Evolutionary conservation across 768 basidiomycete species (phyloP).

Genomic region (Russula foetens): DNA sequence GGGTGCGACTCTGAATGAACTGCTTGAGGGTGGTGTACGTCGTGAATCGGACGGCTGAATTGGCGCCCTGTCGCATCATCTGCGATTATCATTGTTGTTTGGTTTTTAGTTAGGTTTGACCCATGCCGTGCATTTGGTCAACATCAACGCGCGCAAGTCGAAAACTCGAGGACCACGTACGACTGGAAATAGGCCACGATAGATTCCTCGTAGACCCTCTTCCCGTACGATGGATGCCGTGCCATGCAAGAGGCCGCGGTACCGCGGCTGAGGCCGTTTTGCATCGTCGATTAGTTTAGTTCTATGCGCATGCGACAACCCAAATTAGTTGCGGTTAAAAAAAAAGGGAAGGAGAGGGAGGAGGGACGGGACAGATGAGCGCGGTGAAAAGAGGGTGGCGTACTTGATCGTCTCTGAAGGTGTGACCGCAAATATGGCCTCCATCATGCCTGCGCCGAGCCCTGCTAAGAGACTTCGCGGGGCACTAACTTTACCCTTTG

Average conservation of each 20-base stretch:
- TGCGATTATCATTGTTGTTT: conserved; percentile 28
- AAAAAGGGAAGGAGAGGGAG: background rate
- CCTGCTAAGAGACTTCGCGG: conserved; percentile 76
- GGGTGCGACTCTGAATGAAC: conserved; percentile 75
- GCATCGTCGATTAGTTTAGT: conserved; percentile 97
- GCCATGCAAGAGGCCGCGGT: conserved; percentile 82
- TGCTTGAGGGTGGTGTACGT: conserved; percentile 93
- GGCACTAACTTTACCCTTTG: conserved; percentile 84
- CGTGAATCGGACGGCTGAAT: conserved; percentile 93
- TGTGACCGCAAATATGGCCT: conserved; percentile 91
- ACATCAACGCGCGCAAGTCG: background rate
- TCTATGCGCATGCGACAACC: conserved; percentile 35
- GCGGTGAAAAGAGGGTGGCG: conserved; percentile 22
- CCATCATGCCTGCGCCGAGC: conserved; percentile 82
- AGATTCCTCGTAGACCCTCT: conserved; percentile 80
- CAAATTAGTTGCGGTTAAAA: background rate
- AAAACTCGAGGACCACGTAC: conserved; percentile 40
- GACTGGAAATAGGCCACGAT: conserved; percentile 89
- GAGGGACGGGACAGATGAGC: background rate
- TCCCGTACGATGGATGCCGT: conserved; percentile 69
- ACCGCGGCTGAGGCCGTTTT: conserved; percentile 76
- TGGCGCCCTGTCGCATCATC: conserved; percentile 98
- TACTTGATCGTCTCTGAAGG: conserved; percentile 99
- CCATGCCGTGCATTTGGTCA: background rate
- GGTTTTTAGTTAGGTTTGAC: too few relatives aligned